Evolutionary conservation across 2,329 filamentous ascomycete genomes (phyloP), one percentile per base, ranked within the genome.

Genomic region (Tolypocladium amazonense): DNA sequence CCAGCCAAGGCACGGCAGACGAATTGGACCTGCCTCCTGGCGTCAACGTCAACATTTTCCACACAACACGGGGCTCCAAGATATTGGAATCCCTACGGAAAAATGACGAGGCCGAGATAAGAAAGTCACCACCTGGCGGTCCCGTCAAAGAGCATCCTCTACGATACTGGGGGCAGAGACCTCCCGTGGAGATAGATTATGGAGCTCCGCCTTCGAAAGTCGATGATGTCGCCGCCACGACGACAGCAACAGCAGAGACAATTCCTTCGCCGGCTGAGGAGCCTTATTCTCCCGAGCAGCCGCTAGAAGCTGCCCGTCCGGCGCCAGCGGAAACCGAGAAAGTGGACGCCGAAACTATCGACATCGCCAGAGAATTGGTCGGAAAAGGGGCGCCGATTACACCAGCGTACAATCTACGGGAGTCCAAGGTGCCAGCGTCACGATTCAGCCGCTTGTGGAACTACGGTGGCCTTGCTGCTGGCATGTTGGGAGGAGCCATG

Each of bases 401-500:
- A 35, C 64, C 70, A 57, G 61, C 68, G 38, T 91, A 95, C 69
- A 80, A 88, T 62, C 85, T 99, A 71, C 83, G 88, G 59, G 93
- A 97, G 69, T 99, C 94, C 12, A 87, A 86, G 63, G 92, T 99
- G 0, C 94, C 94, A 1, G 89, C 94, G 0, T 91, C 92, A 9
- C 86, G 94, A 4, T 75, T 99, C 57, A 88, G 92, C 52, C 84
- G 94, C 59, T 77, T 99, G 30, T 97, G 93, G 90, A 95, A 99
- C 73, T 99, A 97, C 70, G 85, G 91, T 59, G 92, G 94, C 0
- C 81, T 99, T 6, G 94, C 92, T 33, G 93, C 92, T 0, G 95
- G 93, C 55, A 96, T 99, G 92, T 86, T 96, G 9, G 90, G 95
- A 67, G 94, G 94, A 1, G 92, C 92, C 35, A 85, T 97, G 62